Percentiles rank a stretch among this genome's conserved stretches.
Evolutionary conservation across 805 yeast species (phyloP).

Genomic region (Lachancea thermotolerans): DNA sequence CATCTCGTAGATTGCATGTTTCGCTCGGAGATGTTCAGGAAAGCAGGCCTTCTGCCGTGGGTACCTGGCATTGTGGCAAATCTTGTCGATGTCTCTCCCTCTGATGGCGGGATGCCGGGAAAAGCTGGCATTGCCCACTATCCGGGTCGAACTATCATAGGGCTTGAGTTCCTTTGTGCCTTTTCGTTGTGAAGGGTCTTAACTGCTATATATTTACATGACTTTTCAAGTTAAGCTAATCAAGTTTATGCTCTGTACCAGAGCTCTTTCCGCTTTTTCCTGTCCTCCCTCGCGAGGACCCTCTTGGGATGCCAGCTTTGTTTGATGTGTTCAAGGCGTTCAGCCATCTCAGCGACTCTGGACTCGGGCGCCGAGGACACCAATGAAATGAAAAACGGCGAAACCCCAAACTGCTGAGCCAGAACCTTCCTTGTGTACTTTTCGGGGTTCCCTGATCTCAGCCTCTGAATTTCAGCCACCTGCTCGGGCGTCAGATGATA

Average conservation of each 20-base stretch:
- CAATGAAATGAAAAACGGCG: conserved; percentile 47
- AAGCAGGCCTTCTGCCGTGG: no score
- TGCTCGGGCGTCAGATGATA: conserved; percentile 54
- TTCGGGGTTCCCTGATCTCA: conserved; percentile 53
- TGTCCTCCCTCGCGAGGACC: conserved; percentile 45
- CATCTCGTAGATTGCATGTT: no score
- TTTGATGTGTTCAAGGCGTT: conserved; percentile 41
- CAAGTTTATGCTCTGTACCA: conserved; percentile 49
- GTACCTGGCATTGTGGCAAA: no score
- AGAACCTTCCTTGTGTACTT: conserved; percentile 57
- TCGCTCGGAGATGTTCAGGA: no score
- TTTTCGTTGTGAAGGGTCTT: not conserved
- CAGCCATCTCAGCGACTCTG: conserved; percentile 39
- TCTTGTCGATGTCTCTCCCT: no score
- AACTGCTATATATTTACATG: conserved; percentile 6
- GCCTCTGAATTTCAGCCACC: conserved; percentile 47
- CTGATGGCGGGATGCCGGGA: no score
- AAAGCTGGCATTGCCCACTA: no score
- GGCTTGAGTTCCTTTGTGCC: no score
- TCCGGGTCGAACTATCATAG: no score
- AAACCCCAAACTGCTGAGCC: conserved; percentile 52
- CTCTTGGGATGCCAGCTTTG: conserved; percentile 44
- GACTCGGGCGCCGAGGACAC: conserved; percentile 41
- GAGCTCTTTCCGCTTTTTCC: conserved; percentile 48
- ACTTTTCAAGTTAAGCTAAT: not conserved